Percentiles rank a stretch among this genome's conserved stretches.
phyloP scores from a whole-genome alignment of 2,329 filamentous ascomycete genomes.

The Gyromitra esculenta region DNA sequence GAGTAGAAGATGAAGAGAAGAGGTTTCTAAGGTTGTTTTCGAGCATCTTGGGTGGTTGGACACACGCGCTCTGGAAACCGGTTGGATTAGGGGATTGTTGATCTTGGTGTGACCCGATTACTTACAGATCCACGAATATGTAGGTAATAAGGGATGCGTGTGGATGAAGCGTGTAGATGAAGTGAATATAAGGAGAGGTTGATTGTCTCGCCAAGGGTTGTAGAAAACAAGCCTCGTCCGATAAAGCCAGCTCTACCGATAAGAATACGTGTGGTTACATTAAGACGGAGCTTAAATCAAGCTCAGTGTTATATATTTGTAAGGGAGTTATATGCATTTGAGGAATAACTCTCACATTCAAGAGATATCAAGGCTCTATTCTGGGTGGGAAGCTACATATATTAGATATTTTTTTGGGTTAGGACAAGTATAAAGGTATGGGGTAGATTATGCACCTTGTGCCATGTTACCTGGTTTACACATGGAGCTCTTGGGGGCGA shows the following conservation, averaged over 20 bases:
- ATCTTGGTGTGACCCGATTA: background rate
- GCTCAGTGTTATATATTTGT: background rate
- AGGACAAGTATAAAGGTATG: slow-evolving; percentile 1
- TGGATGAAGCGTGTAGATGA: too few species aligned
- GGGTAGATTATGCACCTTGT: slow-evolving; percentile 1
- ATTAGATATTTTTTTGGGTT: background rate
- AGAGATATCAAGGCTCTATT: background rate
- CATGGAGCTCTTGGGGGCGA: background rate
- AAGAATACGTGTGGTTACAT: background rate
- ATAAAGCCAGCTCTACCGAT: background rate
- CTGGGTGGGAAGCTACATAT: background rate
- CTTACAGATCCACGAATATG: background rate
- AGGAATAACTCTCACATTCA: slow-evolving; percentile 7
- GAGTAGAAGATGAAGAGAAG: background rate
- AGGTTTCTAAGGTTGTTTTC: background rate
- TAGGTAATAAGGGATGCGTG: too few species aligned
- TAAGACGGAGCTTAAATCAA: background rate
- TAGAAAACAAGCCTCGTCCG: background rate
- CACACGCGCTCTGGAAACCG: background rate
- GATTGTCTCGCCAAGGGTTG: background rate
- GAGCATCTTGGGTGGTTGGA: background rate
- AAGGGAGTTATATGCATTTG: background rate
- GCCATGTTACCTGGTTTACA: background rate
- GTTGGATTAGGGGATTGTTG: background rate
- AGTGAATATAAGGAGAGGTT: too few species aligned